Conservation (phyloP, 345 rosid species). For the Diplotaxis tenuifolia region DNA sequence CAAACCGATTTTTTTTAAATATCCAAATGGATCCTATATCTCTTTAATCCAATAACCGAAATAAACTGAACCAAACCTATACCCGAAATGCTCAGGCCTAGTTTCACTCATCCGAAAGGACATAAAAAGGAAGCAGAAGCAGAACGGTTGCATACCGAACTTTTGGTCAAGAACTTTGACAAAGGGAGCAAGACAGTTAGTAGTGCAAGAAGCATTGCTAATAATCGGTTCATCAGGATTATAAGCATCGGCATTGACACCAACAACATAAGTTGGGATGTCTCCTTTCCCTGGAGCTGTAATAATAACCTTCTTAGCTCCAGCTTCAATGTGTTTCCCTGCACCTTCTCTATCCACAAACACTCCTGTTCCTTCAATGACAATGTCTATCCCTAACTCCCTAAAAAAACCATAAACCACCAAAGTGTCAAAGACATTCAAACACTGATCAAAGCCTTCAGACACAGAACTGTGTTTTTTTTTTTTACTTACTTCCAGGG, state of each 20-base stretch:
- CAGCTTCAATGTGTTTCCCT: constrained; percentile 88
- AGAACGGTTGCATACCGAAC: constrained; percentile 44
- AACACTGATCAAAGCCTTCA: not conserved
- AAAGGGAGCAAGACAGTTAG: constrained; percentile 96
- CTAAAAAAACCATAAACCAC: constrained; percentile 35
- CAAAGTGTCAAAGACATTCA: not conserved
- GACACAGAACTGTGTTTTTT: constrained; percentile 31
- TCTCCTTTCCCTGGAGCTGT: constrained; percentile 98
- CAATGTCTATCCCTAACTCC: constrained; percentile 77
- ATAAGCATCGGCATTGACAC: constrained; percentile 83
- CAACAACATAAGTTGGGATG: constrained; percentile 91
- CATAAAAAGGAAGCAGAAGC: not conserved
- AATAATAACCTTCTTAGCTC: constrained; percentile 92
- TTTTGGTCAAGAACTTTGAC: constrained; percentile 98
- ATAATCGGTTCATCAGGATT: constrained; percentile 69
- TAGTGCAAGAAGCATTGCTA: constrained; percentile 98
- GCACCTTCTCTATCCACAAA: constrained; percentile 94
- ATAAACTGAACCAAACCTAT: too few species aligned
- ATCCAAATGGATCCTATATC: too few species aligned
- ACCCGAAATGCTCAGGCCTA: too few species aligned
- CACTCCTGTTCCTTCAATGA: constrained; percentile 95
- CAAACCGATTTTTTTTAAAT: too few species aligned
- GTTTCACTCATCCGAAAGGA: too few species aligned
- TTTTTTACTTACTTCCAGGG: constrained; percentile 75
- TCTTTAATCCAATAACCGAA: too few species aligned